phyloP scores from a whole-genome alignment of 2,329 filamentous ascomycete genomes.

The Neurospora sp. region DNA sequence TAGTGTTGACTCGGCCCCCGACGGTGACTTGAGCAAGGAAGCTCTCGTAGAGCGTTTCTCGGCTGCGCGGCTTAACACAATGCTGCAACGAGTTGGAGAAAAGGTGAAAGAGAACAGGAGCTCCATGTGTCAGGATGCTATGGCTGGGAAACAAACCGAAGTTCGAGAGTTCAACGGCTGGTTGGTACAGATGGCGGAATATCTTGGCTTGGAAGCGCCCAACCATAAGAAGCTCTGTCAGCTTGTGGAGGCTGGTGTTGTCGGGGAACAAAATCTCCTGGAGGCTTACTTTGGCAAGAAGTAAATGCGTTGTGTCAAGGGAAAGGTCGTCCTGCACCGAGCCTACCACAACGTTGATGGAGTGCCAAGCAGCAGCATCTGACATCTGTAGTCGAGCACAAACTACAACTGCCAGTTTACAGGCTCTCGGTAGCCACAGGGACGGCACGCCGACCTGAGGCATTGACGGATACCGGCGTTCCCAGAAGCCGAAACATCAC shows the following conservation, averaged over 20 bases:
- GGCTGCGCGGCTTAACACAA: constrained; percentile 27
- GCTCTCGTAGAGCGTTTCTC: constrained; percentile 34
- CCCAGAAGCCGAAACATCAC: background rate
- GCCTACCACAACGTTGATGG: background rate
- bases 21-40: constrained; percentile 3
- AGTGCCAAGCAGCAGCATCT: background rate
- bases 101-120: constrained; percentile 45
- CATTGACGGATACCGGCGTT: background rate
- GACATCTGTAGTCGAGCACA: background rate
- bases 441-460: background rate
- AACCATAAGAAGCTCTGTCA: constrained; percentile 15
- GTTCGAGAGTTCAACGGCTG: constrained; percentile 52
- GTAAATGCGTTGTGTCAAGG: background rate
- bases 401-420: background rate
- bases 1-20: background rate
- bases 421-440: background rate
- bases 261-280: constrained; percentile 4
- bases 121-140: constrained; percentile 53
- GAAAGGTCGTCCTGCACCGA: background rate
- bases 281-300: background rate
- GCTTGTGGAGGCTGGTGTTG: constrained; percentile 14
- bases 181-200: constrained; percentile 27
- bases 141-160: constrained; percentile 42
- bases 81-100: constrained; percentile 38
- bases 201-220: constrained; percentile 13